Evolutionary conservation across 2,329 filamentous ascomycete species (phyloP).

Genomic region (Coniella vitis): DNA sequence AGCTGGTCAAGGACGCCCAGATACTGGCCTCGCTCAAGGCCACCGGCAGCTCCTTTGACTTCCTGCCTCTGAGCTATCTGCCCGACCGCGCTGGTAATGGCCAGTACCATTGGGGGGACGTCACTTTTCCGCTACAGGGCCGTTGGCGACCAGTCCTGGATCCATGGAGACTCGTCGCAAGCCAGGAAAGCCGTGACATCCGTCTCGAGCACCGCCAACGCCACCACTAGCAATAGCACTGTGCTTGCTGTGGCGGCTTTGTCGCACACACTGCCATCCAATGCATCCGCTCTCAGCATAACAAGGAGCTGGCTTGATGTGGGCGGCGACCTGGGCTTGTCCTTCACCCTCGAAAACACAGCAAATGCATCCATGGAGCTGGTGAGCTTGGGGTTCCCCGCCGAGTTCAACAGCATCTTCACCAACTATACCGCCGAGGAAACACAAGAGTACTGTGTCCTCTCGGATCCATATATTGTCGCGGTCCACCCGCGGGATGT

Average conservation of each 20-base stretch:
- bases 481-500: conserved; percentile 38
- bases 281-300: conserved; percentile 33
- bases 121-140: conserved; percentile 49
- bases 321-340: conserved; percentile 42
- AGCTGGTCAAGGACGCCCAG: conserved; percentile 37
- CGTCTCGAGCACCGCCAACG: conserved; percentile 19
- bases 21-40: conserved; percentile 42
- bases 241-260: conserved; percentile 34
- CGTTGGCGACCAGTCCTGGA: conserved; percentile 34
- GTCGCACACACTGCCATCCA: conserved; percentile 31
- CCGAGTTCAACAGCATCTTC: conserved; percentile 58
- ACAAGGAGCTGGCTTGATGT: conserved; percentile 45
- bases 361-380: conserved; percentile 38
- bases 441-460: conserved; percentile 43
- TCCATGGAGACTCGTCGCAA: conserved; percentile 37
- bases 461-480: conserved; percentile 55
- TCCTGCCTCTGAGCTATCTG: conserved; percentile 47
- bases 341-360: conserved; percentile 43
- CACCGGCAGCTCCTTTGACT: conserved; percentile 39
- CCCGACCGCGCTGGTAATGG: conserved; percentile 39
- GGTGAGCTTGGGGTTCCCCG: conserved; percentile 50
- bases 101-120: conserved; percentile 53
- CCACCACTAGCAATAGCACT: conserved; percentile 19
- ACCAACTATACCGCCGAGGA: conserved; percentile 40
- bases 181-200: conserved; percentile 30